Base-by-base conservation (phyloP, 345 rosid species). In the Brassica carinata region DNA sequence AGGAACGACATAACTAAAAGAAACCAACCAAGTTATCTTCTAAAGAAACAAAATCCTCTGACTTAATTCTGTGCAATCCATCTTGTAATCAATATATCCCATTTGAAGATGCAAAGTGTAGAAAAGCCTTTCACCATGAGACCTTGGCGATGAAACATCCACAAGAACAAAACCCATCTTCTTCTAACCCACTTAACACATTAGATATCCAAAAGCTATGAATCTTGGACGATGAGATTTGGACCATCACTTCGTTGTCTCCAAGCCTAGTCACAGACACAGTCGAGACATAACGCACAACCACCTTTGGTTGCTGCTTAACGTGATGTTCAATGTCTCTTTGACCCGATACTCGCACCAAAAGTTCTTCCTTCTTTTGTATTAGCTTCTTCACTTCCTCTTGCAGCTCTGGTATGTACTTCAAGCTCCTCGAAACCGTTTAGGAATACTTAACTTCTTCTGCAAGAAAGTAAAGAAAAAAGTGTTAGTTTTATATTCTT, bases 101-200 rank as follows among this genome's bases (percentile, higher is more conserved):
- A 88, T 87, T 90, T 88, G 88, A 71, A 92, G 71, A 67, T 86
- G 91, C 40, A 91, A 71, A 71, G 77, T 88, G 74, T 86, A 82
- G 84, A 92, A 88, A 66, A 87, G 71, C 67, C 81, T 86, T 14
- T 83, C 92, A 31, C 78, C 87, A 14, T 61, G 87, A 67, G 90
- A 87, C 61, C 86, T 77, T 59, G 90, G 87, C 15, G 90, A 89
- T 63, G 92, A 90, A 77, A 89, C 85, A 70, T 88, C 87, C 5
- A 85, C 29, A 5, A 89, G 83, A 48, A 69, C 30, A 43, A 88
- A 71, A 71, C 0, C 91, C 93, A 59, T 85, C 82, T 65, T 86
- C 80, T 78, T 90, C 88, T 48, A 92, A 71, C 4, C 69, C 73
- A 55, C 51, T 57, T 84, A 92, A 40, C 11, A 91, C 79, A 68